phyloP scores from a whole-genome alignment of 2,329 filamentous ascomycete species.

The Talaromyces rugulosus region DNA sequence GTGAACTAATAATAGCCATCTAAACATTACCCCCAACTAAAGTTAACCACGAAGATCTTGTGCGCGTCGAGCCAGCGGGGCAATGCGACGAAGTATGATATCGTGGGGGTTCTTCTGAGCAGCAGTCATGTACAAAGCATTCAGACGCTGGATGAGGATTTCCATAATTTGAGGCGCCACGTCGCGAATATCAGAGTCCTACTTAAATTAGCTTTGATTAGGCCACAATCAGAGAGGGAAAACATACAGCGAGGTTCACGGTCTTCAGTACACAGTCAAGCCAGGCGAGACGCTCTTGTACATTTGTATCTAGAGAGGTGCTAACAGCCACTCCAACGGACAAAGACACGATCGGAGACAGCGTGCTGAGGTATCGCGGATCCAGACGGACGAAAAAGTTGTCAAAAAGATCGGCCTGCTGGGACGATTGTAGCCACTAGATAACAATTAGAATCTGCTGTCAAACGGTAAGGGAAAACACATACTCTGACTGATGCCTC shows the following conservation, averaged over 20 bases:
- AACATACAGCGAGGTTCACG: conserved; percentile 51
- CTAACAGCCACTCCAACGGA: conserved; percentile 62
- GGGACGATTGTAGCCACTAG: conserved; percentile 58
- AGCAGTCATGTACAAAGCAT: conserved; percentile 54
- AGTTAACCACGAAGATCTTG: conserved; percentile 27
- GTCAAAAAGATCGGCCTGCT: conserved; percentile 59
- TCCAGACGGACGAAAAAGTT: conserved; percentile 56
- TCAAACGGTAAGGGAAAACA: conserved; percentile 7
- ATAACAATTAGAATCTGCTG: conserved; percentile 21
- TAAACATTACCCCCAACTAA: not conserved
- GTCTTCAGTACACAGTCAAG: conserved; percentile 52
- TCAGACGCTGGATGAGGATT: conserved; percentile 54
- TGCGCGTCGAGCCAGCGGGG: conserved; percentile 41
- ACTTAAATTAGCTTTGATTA: not conserved
- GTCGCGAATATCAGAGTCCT: conserved; percentile 53
- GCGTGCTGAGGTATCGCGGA: conserved; percentile 51
- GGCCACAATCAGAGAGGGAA: not conserved
- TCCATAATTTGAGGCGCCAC: conserved; percentile 59
- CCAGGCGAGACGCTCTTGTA: conserved; percentile 55
- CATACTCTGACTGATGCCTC: conserved; percentile 44
- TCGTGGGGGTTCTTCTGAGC: conserved; percentile 50
- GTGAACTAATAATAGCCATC: not conserved
- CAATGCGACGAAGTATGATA: conserved; percentile 50
- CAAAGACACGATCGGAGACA: conserved; percentile 56
- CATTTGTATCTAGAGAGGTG: conserved; percentile 50